Evolutionary conservation across 2,329 filamentous ascomycete genomes (phyloP), one percentile per base, ranked within the genome.

Genomic region (Sphaerostilbella broomeana): DNA sequence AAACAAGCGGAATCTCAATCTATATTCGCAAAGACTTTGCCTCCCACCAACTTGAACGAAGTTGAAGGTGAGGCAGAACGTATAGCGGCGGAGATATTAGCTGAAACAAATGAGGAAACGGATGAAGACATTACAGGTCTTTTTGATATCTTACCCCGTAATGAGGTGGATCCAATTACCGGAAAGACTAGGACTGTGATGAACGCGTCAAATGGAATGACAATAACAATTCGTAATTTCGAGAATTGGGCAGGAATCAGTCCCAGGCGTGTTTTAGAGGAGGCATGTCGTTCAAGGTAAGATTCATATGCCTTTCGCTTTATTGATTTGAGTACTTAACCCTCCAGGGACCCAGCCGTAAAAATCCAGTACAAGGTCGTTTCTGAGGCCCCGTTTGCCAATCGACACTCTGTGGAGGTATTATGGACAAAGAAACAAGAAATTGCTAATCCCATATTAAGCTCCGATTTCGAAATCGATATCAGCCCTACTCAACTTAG

Each of bases 221-320:
- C 73, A 41, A 61, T 87, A 4, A 72, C 68, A 1, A 73, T 94
- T 34, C 73, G 85, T 29, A 84, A 95, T 52, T 95, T 97, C 69
- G 88, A 86, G 2, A 87, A 86, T 58, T 81, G 79, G 68, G 75
- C 76, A 11, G 89, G 90, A 6, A 63, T 94, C 20, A 84, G 69
- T 50, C 89, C 90, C 12, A 76, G 79, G 46, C 75, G 84, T 48
- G 72, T 86, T 19, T 64, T 97, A 10, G 88, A 95, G 58, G 89
- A 95, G 59, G 77, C 86, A n/a, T 94, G 89, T 58, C 81, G 84
- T 51, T 77, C 87, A 47, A 82, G 82, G 82, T 84, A 60, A 49
- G 59, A 19, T 16, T 13, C n/a, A 18, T 6, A 19, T 17, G 12
- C 15, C n/a, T 5, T n/a, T 17, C 24, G 8, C 24, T 17, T 10